Conservation (phyloP, 2,329 filamentous ascomycete genomes). For the Cercospora brassicicola region DNA sequence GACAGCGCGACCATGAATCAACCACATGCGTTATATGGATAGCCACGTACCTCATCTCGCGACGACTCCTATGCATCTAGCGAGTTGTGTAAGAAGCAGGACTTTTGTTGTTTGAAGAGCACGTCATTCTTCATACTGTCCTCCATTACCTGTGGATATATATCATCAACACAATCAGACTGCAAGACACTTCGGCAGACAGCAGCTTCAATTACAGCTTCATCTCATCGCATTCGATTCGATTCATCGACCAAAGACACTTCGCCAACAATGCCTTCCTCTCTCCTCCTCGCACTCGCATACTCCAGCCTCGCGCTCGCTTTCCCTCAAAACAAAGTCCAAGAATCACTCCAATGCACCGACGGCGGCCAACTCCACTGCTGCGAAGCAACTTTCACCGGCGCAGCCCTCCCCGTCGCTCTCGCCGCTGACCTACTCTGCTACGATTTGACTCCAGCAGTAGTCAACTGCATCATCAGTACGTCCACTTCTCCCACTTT, state of each 20-base stretch:
- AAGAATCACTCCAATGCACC: slow-evolving; percentile 38
- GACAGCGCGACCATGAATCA: background rate
- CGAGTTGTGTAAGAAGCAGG: background rate
- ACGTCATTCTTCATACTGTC: background rate
- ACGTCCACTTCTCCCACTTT: too few species aligned
- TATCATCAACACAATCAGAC: background rate
- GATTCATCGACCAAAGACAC: background rate
- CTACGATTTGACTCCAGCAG: slow-evolving; percentile 27
- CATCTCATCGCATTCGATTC: background rate
- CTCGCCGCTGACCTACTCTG: slow-evolving; percentile 18
- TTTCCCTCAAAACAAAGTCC: background rate
- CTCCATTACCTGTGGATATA: background rate
- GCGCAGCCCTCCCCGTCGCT: slow-evolving; percentile 13
- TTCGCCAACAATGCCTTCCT: background rate
- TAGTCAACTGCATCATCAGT: slow-evolving; percentile 27
- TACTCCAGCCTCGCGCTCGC: background rate
- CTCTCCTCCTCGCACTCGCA: background rate
- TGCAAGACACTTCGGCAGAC: background rate
- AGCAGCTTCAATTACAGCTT: background rate
- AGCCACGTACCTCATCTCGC: background rate
- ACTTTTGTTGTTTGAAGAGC: background rate
- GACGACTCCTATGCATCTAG: background rate
- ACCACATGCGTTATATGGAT: background rate
- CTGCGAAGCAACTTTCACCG: slow-evolving; percentile 22
- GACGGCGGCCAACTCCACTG: slow-evolving; percentile 27